Base-by-base conservation (phyloP, 2,329 filamentous ascomycete species). In the Teratosphaeria destructans region DNA sequence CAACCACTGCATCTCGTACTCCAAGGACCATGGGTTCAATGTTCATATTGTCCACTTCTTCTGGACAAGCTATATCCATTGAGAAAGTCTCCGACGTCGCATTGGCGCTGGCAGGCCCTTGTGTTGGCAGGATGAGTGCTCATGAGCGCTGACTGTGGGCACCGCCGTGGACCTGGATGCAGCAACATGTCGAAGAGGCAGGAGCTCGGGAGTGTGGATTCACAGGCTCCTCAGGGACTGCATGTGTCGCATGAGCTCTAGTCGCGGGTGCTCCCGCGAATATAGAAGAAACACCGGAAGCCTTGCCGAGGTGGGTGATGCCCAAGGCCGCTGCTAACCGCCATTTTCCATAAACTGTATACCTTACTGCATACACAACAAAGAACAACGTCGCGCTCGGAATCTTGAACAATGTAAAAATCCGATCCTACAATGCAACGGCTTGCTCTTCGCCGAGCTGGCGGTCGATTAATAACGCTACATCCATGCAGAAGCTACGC, bases 401-500 rank as follows among this genome's bases (percentile, higher is more conserved):
- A 11, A 12, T 39, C 37, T 39, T 16, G 16, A 11, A 11, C n/a
- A 23, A 49, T 49, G 43, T 49, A n/a, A 49, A 10, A 23, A 12
- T 19, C 43, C 23, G n/a, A n/a, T 49, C 8, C 10, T 8, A 49
- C 43, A 5, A 49, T 49, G 43, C 43, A 23, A 23, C 43, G 43
- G n/a, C 43, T 23, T n/a, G 16, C n/a, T 6, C n/a, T n/a, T 23
- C 16, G 19, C 8, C 43, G 43, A 16, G 19, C 43, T 23, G 8
- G 43, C 43, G 19, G 43, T n/a, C 43, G 19, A n/a, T 4, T 6
- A 10, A 16, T 11, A 23, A 19, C 19, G 19, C 11, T 23, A 49
- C 43, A n/a, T 6, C n/a, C 19, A 19, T 23, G 43, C 43, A 54
- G 56, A 27, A 12, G 3, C 34, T 82, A 84, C 71, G 81, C 82